Percentiles rank a stretch among this genome's conserved stretches.
These are phyloP conservation scores for Trypanosoma congolense DNA, from an alignment of 208 protist genomes.

Conservation along the genomic window DNA sequence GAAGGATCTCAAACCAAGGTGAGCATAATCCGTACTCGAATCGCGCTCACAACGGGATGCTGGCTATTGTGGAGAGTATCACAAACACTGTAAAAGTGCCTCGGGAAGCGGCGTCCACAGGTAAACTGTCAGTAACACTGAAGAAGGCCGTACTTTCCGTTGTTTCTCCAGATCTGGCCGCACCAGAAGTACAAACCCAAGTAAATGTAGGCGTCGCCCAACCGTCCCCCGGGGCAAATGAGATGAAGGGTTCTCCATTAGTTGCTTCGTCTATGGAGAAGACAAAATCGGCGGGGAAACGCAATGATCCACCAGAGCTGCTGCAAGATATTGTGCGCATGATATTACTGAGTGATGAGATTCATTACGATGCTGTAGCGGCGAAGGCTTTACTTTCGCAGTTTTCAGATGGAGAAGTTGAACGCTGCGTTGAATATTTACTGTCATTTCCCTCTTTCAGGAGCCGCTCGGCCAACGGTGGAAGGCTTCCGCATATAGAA, in stretches of 20 bases:
- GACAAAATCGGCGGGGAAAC: too few species aligned
- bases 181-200: background rate
- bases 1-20: background rate
- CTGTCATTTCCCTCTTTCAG: constrained; percentile 40
- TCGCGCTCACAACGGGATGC: constrained; percentile 10
- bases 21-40: constrained; percentile 11
- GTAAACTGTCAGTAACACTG: background rate
- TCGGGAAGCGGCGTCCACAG: too few species aligned
- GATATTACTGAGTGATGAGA: constrained; percentile 72
- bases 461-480: constrained; percentile 6
- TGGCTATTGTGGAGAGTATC: constrained; percentile 9
- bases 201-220: background rate
- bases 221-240: too few species aligned
- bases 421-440: constrained; percentile 30
- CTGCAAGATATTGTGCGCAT: constrained; percentile 62
- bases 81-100: background rate
- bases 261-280: too few species aligned
- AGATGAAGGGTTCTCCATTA: too few species aligned
- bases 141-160: background rate
- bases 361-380: constrained; percentile 60
- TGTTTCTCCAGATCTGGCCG: background rate
- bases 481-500: constrained; percentile 32
- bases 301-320: constrained; percentile 26
- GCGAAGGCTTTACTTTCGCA: constrained; percentile 41
- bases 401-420: constrained; percentile 26